phyloP scores from a whole-genome alignment of 2,329 filamentous ascomycete species.

The Lojkania enalia region DNA sequence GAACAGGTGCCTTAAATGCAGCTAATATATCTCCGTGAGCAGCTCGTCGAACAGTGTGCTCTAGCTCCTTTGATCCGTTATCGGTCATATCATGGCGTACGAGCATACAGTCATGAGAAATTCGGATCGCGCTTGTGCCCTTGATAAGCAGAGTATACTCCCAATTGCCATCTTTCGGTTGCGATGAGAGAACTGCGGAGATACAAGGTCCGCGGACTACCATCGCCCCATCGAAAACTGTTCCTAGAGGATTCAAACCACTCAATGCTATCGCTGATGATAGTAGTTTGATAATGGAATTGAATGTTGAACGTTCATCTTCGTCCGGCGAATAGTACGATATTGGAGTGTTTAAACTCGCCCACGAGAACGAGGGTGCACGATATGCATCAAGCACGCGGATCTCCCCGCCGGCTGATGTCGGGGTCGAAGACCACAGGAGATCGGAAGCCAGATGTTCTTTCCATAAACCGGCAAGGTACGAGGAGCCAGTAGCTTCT shows the following conservation, averaged over 20 bases:
- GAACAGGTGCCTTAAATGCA: constrained; percentile 26
- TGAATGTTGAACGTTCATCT: constrained; percentile 24
- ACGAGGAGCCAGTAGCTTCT: constrained; percentile 32
- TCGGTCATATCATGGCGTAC: constrained; percentile 13
- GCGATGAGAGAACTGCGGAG: constrained; percentile 20
- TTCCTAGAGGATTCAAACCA: constrained; percentile 34
- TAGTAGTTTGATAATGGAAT: constrained; percentile 19
- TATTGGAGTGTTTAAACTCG: constrained; percentile 31
- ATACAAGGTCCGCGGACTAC: constrained; percentile 26
- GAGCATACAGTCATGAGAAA: constrained; percentile 35
- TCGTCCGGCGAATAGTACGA: constrained; percentile 26
- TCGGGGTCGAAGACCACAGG: constrained; percentile 26
- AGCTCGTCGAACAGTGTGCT: constrained; percentile 29
- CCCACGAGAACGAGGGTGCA: constrained; percentile 40
- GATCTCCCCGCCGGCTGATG: no score
- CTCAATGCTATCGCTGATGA: constrained; percentile 18
- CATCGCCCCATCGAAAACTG: constrained; percentile 27
- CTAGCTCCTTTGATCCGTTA: constrained; percentile 2
- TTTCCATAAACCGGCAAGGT: constrained; percentile 42
- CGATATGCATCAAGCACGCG: constrained; percentile 28
- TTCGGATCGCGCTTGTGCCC: constrained; percentile 28
- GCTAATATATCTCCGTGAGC: constrained; percentile 11
- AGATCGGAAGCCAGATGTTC: constrained; percentile 34
- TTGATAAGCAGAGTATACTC: constrained; percentile 31
- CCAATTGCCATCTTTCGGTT: constrained; percentile 19